These are phyloP conservation scores for Candida anutae DNA, from an alignment of 1,139 yeast species.

Conservation along the genomic window DNA sequence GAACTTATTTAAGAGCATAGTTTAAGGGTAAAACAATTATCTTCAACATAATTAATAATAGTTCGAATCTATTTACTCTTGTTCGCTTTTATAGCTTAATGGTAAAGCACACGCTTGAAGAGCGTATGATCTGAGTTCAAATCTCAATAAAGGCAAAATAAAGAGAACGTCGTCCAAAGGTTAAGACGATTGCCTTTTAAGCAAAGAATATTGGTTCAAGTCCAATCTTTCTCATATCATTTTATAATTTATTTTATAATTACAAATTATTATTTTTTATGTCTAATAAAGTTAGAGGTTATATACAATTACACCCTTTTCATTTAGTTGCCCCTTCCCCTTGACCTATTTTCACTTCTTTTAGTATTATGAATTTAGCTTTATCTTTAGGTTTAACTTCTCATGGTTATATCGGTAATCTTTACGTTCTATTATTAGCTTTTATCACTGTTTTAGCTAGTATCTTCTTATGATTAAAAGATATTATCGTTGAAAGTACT, in stretches of 20 bases:
- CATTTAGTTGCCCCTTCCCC: background rate
- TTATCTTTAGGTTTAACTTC: background rate
- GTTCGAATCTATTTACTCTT: conserved; percentile 1
- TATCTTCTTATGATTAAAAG: background rate
- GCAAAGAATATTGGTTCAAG: conserved; percentile 5
- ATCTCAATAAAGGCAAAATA: conserved; percentile 1
- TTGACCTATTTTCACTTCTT: background rate
- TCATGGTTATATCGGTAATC: background rate
- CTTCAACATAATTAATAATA: conserved; percentile 1
- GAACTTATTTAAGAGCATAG: conserved; percentile 1
- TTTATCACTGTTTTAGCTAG: background rate
- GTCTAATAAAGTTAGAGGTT: background rate
- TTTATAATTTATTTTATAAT: background rate
- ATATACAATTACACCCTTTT: background rate
- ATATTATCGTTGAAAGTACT: background rate
- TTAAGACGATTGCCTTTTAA: conserved; percentile 1
- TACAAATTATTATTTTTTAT: background rate
- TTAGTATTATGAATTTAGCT: background rate
- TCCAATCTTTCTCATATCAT: conserved; percentile 3
- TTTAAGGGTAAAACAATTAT: conserved; percentile 1
- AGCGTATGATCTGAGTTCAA: conserved; percentile 1
- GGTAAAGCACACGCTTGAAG: conserved; percentile 1
- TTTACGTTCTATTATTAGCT: background rate
- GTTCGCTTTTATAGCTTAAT: conserved; percentile 1
- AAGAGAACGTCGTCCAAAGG: conserved; percentile 1